Conservation (phyloP, 257 asterid genomes). For the Solanum peruvianum region DNA sequence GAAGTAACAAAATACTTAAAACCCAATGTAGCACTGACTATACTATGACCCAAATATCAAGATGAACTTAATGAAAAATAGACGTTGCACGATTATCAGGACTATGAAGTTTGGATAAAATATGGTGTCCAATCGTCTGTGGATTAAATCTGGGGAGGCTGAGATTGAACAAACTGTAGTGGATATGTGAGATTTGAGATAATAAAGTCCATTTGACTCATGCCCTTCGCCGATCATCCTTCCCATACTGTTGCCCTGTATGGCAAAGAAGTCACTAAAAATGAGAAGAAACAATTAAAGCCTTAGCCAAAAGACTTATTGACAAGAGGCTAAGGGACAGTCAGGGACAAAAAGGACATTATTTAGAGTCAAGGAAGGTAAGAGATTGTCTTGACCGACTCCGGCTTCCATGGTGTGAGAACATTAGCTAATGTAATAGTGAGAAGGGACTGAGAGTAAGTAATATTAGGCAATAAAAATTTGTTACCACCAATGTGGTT, state of each 20-base stretch:
- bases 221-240: not conserved
- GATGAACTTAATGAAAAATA: too few species aligned
- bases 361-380: not conserved
- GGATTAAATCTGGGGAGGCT: not conserved
- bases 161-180: not conserved
- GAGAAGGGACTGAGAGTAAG: not conserved
- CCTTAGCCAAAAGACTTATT: not conserved
- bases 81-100: too few species aligned
- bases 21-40: too few species aligned
- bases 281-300: not conserved
- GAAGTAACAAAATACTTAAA: too few species aligned
- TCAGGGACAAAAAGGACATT: not conserved
- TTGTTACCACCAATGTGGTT: not conserved
- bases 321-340: not conserved
- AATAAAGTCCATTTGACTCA: not conserved
- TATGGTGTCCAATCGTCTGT: not conserved
- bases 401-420: not conserved
- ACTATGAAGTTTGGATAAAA: not conserved
- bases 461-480: not conserved
- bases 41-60: too few species aligned
- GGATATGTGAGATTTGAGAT: not conserved
- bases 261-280: not conserved
- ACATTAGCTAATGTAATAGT: not conserved
- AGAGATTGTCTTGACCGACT: not conserved
- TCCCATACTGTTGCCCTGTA: not conserved